phyloP scores from a whole-genome alignment of 306 rosid genomes.

The Herpetospermum pedunculosum region DNA sequence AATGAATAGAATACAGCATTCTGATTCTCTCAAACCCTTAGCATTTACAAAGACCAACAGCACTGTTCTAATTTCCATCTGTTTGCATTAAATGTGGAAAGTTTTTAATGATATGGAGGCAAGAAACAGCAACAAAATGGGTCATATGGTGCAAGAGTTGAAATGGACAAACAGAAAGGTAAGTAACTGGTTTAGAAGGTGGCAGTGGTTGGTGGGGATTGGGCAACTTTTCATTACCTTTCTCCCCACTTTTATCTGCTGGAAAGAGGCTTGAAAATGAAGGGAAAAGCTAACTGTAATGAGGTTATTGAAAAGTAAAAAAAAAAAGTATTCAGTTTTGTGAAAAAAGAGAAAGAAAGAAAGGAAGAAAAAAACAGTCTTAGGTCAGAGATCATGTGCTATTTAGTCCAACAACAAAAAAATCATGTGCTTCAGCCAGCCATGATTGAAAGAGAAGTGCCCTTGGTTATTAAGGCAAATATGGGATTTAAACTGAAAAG shows the following conservation, averaged over 20 bases:
- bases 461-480: conserved; percentile 1
- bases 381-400: conserved; percentile 28
- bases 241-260: conserved; percentile 4
- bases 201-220: neutral
- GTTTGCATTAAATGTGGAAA: conserved; percentile 5
- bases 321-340: neutral
- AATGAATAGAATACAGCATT: too few relatives aligned
- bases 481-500: neutral
- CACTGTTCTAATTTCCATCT: neutral
- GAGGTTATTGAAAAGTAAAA: neutral
- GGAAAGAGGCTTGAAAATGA: conserved; percentile 20
- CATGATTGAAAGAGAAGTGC: conserved; percentile 7
- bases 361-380: conserved; percentile 4
- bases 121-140: conserved; percentile 11
- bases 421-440: conserved; percentile 2
- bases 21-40: too few relatives aligned
- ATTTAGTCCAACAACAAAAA: neutral
- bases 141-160: conserved; percentile 1
- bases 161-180: conserved; percentile 9
- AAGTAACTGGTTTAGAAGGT: conserved; percentile 1
- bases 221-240: conserved; percentile 2
- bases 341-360: neutral
- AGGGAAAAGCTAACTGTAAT: neutral
- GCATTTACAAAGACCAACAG: too few relatives aligned
- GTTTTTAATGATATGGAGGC: neutral